Evolutionary conservation across 2,329 filamentous ascomycete genomes (phyloP).

Genomic region (Corynespora cassiicola): DNA sequence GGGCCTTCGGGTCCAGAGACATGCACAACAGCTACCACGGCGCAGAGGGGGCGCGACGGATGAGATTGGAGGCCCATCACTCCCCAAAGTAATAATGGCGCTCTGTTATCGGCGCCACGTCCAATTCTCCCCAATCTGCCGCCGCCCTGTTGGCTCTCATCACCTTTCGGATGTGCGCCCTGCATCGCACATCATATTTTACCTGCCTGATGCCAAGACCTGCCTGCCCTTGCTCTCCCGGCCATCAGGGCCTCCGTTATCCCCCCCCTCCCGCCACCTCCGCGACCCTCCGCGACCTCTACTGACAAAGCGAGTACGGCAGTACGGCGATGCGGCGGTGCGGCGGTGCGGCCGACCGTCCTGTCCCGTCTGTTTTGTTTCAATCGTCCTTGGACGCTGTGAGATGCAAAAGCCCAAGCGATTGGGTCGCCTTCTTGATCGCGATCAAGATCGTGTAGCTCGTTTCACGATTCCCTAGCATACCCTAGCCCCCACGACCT

Average conservation of each 20-base stretch:
- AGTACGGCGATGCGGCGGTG: no score
- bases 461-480: slow-evolving; percentile 1
- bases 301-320: no score
- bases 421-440: neutral
- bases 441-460: neutral
- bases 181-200: slow-evolving; percentile 5
- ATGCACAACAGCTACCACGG: slow-evolving; percentile 27
- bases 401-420: slow-evolving; percentile 3
- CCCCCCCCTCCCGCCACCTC: neutral
- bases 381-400: no score
- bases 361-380: no score
- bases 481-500: neutral
- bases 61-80: slow-evolving; percentile 24
- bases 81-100: slow-evolving; percentile 18
- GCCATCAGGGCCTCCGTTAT: slow-evolving; percentile 19
- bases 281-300: neutral
- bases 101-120: slow-evolving; percentile 17
- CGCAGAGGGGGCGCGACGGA: slow-evolving; percentile 13
- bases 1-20: slow-evolving; percentile 11
- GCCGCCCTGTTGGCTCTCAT: slow-evolving; percentile 5
- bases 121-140: slow-evolving; percentile 2
- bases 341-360: no score
- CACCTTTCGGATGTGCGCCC: slow-evolving; percentile 4
- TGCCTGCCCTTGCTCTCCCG: slow-evolving; percentile 8
- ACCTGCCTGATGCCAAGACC: slow-evolving; percentile 1